A percentile compares a stretch with the other conserved stretches of the same genome.
phyloP scores from a whole-genome alignment of 805 yeast species.

The Citeromyces nyonsensis region DNA sequence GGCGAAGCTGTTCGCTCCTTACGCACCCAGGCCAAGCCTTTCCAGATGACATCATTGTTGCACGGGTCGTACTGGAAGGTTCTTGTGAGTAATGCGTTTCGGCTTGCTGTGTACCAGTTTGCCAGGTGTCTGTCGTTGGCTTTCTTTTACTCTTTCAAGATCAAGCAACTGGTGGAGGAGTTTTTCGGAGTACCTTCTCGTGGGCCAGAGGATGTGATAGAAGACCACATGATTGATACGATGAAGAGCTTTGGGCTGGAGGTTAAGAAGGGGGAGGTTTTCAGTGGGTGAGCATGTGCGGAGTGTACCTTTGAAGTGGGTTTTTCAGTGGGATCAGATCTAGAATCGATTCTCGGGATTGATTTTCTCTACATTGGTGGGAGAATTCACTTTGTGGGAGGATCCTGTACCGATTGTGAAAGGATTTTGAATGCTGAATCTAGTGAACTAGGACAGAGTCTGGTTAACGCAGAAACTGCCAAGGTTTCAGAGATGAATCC shows the following conservation, averaged over 20 bases:
- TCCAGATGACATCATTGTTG: not conserved
- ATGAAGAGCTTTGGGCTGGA: conserved; percentile 2
- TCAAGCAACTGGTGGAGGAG: not conserved
- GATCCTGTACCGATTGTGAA: no score
- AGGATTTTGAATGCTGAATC: no score
- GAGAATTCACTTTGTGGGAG: no score
- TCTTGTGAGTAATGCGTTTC: not conserved
- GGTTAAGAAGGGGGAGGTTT: conserved; percentile 1
- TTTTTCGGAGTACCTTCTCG: not conserved
- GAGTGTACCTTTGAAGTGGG: no score
- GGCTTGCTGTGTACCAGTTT: conserved; percentile 1
- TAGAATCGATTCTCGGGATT: no score
- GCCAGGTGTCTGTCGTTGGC: not conserved
- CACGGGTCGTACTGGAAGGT: not conserved
- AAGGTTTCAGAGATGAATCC: no score
- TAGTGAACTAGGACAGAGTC: no score
- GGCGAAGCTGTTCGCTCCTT: conserved; percentile 26
- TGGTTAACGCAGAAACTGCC: no score
- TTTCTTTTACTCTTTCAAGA: conserved; percentile 1
- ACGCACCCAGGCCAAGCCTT: not conserved
- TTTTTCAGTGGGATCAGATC: no score
- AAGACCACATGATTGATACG: conserved; percentile 2
- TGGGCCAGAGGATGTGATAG: conserved; percentile 2
- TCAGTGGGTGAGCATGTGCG: no score
- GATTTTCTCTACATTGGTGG: no score